Conservation (phyloP, 1,139 yeast species). For the Candida pseudoviswanathii region DNA sequence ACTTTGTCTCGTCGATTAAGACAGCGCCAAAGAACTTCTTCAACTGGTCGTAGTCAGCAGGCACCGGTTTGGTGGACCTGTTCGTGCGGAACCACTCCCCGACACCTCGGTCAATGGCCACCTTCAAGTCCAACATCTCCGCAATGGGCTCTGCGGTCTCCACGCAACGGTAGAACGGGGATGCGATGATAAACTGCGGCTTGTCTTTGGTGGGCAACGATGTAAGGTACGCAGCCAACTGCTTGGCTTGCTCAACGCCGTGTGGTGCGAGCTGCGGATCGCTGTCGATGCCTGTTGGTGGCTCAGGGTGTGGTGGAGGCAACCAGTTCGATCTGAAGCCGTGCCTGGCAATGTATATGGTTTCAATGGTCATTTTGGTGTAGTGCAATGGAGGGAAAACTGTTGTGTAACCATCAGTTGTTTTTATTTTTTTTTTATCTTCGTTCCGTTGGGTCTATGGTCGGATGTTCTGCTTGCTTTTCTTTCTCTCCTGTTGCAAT, state of each 20-base stretch:
- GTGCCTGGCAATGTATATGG: conserved; percentile 61
- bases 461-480: background rate
- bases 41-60: conserved; percentile 56
- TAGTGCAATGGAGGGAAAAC: no score
- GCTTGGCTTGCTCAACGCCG: conserved; percentile 78
- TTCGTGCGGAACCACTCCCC: conserved; percentile 70
- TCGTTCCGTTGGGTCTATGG: background rate
- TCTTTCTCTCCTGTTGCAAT: no score
- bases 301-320: conserved; percentile 72
- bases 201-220: conserved; percentile 43
- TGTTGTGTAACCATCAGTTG: no score
- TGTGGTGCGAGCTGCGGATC: conserved; percentile 81
- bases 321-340: conserved; percentile 85
- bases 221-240: conserved; percentile 57
- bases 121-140: conserved; percentile 52
- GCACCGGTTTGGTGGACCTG: conserved; percentile 54
- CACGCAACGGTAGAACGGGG: conserved; percentile 89
- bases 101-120: conserved; percentile 69
- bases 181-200: conserved; percentile 66
- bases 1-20: conserved; percentile 37
- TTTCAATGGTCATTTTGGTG: conserved; percentile 49
- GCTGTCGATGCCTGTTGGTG: conserved; percentile 80
- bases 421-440: background rate
- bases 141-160: conserved; percentile 81
- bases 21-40: conserved; percentile 49